Evolutionary conservation across 2,329 filamentous ascomycete species (phyloP).

Genomic region (Colletotrichum sp.): DNA sequence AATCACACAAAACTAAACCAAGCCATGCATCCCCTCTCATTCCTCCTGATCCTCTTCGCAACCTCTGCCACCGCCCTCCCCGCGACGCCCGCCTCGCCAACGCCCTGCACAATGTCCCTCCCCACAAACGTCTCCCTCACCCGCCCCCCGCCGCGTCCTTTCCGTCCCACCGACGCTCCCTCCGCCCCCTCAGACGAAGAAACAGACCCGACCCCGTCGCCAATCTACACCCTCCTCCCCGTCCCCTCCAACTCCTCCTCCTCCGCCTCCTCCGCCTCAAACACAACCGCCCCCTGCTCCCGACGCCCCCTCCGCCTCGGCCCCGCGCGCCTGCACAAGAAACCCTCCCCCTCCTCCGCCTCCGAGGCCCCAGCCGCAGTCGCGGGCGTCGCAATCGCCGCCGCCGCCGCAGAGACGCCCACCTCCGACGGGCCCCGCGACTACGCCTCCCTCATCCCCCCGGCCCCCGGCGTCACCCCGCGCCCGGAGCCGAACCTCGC

Average conservation of each 20-base stretch:
- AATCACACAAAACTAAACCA: background rate
- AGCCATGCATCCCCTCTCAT: background rate
- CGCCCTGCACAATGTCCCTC: background rate
- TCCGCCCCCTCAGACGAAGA: background rate
- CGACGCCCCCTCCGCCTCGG: conserved; percentile 1
- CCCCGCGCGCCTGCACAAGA: conserved; percentile 10
- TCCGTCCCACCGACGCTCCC: background rate
- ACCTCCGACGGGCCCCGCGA: conserved; percentile 9
- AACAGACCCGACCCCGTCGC: background rate
- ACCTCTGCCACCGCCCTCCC: background rate
- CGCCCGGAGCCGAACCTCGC: conserved; percentile 20
- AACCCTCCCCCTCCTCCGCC: background rate
- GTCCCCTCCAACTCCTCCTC: conserved; percentile 11
- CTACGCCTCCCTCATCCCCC: conserved; percentile 21
- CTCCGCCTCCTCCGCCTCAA: background rate
- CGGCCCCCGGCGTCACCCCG: conserved; percentile 17
- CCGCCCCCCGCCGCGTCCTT: background rate
- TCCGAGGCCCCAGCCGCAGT: background rate
- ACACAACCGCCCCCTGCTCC: background rate
- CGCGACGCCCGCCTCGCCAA: conserved; percentile 1
- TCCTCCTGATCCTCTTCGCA: conserved; percentile 12
- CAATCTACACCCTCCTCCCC: conserved; percentile 6
- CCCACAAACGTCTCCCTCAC: background rate
- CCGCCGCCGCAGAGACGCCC: background rate
- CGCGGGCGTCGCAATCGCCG: background rate